Percentiles rank a stretch among this genome's conserved stretches.
Evolutionary conservation across 2,329 filamentous ascomycete genomes (phyloP).

Genomic region (Neoscytalidium dimidiatum): DNA sequence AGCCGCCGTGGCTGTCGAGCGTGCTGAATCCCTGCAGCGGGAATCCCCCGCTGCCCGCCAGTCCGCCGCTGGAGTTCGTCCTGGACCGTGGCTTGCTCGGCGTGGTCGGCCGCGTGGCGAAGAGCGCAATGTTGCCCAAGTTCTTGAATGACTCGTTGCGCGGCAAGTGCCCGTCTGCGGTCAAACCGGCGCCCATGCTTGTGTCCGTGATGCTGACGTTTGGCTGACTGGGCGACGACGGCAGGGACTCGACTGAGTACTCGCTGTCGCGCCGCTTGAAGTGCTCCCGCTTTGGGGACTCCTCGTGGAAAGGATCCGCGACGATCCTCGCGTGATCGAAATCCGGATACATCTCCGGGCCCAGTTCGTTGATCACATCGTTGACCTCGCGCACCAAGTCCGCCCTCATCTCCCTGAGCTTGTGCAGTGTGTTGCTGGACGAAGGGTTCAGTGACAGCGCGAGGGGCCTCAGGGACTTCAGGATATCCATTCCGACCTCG

Average conservation of each 20-base stretch:
- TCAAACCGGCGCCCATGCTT: constrained; percentile 39
- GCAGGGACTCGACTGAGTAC: constrained; percentile 29
- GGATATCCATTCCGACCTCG: constrained; percentile 97
- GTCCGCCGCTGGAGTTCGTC: constrained; percentile 59
- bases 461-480: constrained; percentile 89
- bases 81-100: constrained; percentile 72
- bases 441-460: constrained; percentile 82
- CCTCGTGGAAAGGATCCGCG: constrained; percentile 32
- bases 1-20: constrained; percentile 65
- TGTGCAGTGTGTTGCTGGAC: constrained; percentile 80
- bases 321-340: constrained; percentile 51
- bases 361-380: constrained; percentile 89
- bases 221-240: constrained; percentile 25
- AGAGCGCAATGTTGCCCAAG: constrained; percentile 83
- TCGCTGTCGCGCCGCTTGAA: constrained; percentile 20
- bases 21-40: constrained; percentile 70
- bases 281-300: constrained; percentile 28
- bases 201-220: constrained; percentile 25
- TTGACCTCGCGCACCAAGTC: constrained; percentile 81
- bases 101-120: constrained; percentile 83
- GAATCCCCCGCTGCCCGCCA: constrained; percentile 63
- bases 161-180: constrained; percentile 51
- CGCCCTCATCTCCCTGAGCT: constrained; percentile 71
- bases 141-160: constrained; percentile 94
- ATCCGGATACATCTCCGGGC: constrained; percentile 96